Evolutionary conservation across 1,284 basidiomycete species (phyloP), one percentile per base, ranked within the genome.

Genomic region (Inonotus obliquus): DNA sequence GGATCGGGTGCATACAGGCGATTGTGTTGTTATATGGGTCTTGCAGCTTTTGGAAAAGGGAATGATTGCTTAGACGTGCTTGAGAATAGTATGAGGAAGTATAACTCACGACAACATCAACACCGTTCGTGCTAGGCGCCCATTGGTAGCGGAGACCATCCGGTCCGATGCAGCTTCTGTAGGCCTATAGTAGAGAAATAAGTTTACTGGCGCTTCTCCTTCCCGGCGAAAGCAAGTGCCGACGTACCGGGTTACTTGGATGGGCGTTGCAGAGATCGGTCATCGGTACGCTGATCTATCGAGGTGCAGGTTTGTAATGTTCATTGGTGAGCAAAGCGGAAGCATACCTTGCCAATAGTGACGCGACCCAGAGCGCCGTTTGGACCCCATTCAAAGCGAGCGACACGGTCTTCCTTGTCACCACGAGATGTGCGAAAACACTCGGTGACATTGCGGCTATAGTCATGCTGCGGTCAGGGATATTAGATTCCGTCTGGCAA

Each of bases 341-440:
- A 48, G 53, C 38, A 25, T 66, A 89, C 90, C 80, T 91, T 91
- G 70, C 89, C 90, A 69, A 92, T 89, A 67, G 88, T 79, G 66
- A 88, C 85, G 68, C 91, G 89, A 66, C 91, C 90, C 61, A 92
- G 85, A 60, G 86, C 84, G 63, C 89, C 90, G 67, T 82, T 88
- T 58, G 83, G 76, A 59, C 86, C 81, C 91, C 90, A 93, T 73
- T 93, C 91, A 63, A 93, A 82, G 75, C 86, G 90, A 66, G 91
- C 90, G 67, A 92, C 86, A 52, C 88, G 84, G 72, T 92, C 90
- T 75, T 91, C 89, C 71, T 87, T 89, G 76, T 87, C 88, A 58
- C 86, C 79, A 56, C 89, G 87, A 68, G 90, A 87, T 35, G 86
- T 77, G 63, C 87, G 82, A 82, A 82, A 89, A 59, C 92, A 77